Percentiles rank a stretch among this genome's conserved stretches.
Conservation (phyloP, 2,329 filamentous ascomycete genomes). For the Coniochaeta sp. region DNA sequence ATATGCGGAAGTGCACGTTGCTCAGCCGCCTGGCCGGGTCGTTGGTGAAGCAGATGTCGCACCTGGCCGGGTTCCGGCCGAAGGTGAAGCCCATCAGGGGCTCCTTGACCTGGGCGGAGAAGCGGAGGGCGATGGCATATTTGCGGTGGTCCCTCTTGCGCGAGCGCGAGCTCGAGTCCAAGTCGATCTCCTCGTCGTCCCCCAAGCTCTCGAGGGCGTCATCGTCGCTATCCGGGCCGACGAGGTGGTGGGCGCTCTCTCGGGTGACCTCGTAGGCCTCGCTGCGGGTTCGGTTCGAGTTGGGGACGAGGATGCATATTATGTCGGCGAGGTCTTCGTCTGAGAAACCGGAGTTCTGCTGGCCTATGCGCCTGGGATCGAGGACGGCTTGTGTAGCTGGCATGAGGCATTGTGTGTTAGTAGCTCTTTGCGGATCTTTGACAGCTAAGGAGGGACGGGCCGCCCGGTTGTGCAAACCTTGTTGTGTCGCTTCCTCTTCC, state of each 20-base stretch:
- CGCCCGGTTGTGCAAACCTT: conserved; percentile 12
- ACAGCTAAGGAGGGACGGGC: conserved; percentile 1
- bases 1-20: conserved; percentile 95
- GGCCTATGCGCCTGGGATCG: conserved; percentile 72
- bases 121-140: conserved; percentile 70
- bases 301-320: conserved; percentile 79
- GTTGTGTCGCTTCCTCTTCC: conserved; percentile 14
- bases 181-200: conserved; percentile 42
- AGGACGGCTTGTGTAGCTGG: conserved; percentile 71
- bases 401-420: neutral
- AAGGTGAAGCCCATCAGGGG: conserved; percentile 73
- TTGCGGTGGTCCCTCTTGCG: conserved; percentile 16
- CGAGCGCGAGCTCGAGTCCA: too few species aligned
- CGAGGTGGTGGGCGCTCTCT: conserved; percentile 40
- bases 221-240: conserved; percentile 37
- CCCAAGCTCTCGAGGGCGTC: conserved; percentile 46
- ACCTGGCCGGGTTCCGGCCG: conserved; percentile 65
- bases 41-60: conserved; percentile 64
- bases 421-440: neutral
- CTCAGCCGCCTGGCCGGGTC: conserved; percentile 71
- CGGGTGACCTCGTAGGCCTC: conserved; percentile 53
- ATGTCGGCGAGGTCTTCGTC: conserved; percentile 83
- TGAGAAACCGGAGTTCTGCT: conserved; percentile 75
- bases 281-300: conserved; percentile 62
- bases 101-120: conserved; percentile 67